A percentile compares a stretch with the other conserved stretches of the same genome.
phyloP scores from a whole-genome alignment of 2,329 filamentous ascomycete species.

The Cladophialophora exuberans region DNA sequence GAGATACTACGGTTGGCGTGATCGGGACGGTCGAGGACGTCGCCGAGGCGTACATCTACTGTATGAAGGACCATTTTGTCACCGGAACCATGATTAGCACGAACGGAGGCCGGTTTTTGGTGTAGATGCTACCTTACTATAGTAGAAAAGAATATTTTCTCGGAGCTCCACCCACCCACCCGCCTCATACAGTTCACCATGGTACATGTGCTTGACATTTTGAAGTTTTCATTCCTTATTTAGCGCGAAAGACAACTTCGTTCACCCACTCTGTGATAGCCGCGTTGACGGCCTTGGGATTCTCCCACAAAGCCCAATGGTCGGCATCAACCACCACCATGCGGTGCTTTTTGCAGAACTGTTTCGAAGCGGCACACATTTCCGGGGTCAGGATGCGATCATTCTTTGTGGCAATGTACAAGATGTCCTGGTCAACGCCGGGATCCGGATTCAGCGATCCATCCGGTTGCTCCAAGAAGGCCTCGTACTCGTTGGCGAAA shows the following conservation, averaged over 20 bases:
- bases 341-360: slow-evolving; percentile 58
- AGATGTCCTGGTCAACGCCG: slow-evolving; percentile 41
- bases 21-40: slow-evolving; percentile 46
- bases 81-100: slow-evolving; percentile 48
- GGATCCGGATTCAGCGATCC: slow-evolving; percentile 1
- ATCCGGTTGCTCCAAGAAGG: slow-evolving; percentile 16
- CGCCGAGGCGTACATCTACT: slow-evolving; percentile 51
- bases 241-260: slow-evolving; percentile 56
- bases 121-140: no score
- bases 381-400: slow-evolving; percentile 73
- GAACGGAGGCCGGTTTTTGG: slow-evolving; percentile 42
- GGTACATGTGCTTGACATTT: not conserved
- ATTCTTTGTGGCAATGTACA: slow-evolving; percentile 73
- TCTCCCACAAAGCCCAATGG: slow-evolving; percentile 85
- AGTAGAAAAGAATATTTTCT: no score
- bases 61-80: slow-evolving; percentile 51
- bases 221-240: slow-evolving; percentile 21
- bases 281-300: slow-evolving; percentile 69
- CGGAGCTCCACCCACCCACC: no score
- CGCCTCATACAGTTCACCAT: no score
- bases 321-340: slow-evolving; percentile 66
- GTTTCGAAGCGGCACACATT: slow-evolving; percentile 73
- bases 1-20: slow-evolving; percentile 33
- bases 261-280: slow-evolving; percentile 69
- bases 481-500: slow-evolving; percentile 69